phyloP scores from a whole-genome alignment of 306 rosid genomes.

The Quercus suber region DNA sequence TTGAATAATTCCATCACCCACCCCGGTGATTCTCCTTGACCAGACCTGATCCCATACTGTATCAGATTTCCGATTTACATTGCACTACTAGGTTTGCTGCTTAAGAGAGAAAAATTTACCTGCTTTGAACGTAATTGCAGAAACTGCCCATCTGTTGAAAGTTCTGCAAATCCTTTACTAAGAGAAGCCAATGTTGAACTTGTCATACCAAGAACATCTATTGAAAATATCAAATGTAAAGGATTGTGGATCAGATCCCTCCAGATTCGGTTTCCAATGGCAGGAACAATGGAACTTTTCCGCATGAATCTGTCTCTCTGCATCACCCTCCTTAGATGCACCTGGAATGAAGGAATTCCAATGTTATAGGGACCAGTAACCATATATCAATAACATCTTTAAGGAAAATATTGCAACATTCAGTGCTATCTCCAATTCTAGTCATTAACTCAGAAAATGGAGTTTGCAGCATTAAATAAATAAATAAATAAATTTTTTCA shows the following conservation, averaged over 20 bases:
- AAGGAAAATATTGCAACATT: not conserved
- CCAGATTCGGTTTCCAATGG: constrained; percentile 91
- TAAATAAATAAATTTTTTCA: no score
- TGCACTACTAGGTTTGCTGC: not conserved
- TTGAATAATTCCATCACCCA: constrained; percentile 90
- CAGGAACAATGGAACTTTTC: constrained; percentile 74
- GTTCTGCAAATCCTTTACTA: constrained; percentile 95
- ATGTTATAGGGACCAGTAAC: constrained; percentile 9
- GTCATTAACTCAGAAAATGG: not conserved
- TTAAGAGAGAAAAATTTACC: constrained; percentile 35
- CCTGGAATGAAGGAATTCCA: constrained; percentile 47
- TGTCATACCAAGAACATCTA: constrained; percentile 96
- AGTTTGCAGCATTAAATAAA: no score
- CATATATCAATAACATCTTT: not conserved
- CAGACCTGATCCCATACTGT: constrained; percentile 54
- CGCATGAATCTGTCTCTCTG: constrained; percentile 94
- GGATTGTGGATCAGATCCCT: constrained; percentile 98
- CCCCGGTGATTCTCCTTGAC: constrained; percentile 95
- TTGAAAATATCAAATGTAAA: constrained; percentile 84
- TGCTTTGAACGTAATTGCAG: constrained; percentile 90
- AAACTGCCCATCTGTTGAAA: constrained; percentile 96
- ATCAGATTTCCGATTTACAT: constrained; percentile 21
- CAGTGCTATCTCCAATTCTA: not conserved
- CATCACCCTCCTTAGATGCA: constrained; percentile 96
- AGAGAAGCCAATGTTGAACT: constrained; percentile 95